Conservation (phyloP, 768 basidiomycete genomes). For the Termitomyces sp. region DNA sequence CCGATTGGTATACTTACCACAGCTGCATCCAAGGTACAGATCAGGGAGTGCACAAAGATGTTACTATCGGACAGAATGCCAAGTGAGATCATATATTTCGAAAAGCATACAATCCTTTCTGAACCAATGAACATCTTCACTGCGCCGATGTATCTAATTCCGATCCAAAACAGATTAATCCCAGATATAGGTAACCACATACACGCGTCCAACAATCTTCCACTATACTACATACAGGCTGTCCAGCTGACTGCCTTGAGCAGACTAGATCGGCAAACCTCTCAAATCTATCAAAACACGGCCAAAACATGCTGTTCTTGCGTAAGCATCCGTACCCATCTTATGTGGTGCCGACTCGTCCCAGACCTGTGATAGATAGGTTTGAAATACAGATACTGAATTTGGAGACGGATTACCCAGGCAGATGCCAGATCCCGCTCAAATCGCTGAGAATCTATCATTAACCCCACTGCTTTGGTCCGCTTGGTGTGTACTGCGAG, state of each 20-base stretch:
- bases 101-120: neutral
- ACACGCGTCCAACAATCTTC: neutral
- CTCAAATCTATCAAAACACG: slow-evolving; percentile 58
- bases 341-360: slow-evolving; percentile 24
- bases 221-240: neutral
- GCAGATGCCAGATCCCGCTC: slow-evolving; percentile 62
- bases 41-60: slow-evolving; percentile 8
- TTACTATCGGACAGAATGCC: slow-evolving; percentile 5
- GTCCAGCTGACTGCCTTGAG: slow-evolving; percentile 20
- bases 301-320: slow-evolving; percentile 47
- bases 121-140: neutral
- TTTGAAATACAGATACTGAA: too few relatives aligned
- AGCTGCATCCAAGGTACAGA: neutral
- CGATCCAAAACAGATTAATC: neutral
- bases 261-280: slow-evolving; percentile 37
- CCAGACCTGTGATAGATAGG: neutral
- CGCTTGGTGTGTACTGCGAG: slow-evolving; percentile 48
- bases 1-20: neutral
- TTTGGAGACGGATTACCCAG: slow-evolving; percentile 31
- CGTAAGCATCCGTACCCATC: slow-evolving; percentile 59
- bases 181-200: neutral
- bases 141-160: neutral
- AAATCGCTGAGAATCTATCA: slow-evolving; percentile 55
- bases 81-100: neutral
- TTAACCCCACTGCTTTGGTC: slow-evolving; percentile 35